phyloP scores from a whole-genome alignment of 805 yeast genomes.

The Lipomyces mesembrius region DNA sequence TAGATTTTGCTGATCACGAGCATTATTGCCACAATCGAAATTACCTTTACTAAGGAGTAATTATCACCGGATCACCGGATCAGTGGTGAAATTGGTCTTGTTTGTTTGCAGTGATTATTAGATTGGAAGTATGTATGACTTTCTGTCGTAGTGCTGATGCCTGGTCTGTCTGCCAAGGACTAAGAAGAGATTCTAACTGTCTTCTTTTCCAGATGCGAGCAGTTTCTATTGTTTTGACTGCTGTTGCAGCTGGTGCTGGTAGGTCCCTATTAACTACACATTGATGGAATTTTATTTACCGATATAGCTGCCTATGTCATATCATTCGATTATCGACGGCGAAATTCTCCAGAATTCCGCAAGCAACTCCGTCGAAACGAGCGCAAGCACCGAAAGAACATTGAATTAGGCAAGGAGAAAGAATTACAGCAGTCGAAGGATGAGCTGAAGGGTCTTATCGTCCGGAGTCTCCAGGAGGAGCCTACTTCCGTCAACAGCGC shows the following conservation, averaged over 20 bases:
- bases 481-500: slow-evolving; percentile 50
- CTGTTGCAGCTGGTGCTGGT: slow-evolving; percentile 26
- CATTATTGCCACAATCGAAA: not conserved
- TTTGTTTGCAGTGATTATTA: not conserved
- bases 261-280: slow-evolving; percentile 3
- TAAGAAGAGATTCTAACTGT: not conserved
- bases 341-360: slow-evolving; percentile 82
- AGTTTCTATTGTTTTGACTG: slow-evolving; percentile 9
- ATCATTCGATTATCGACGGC: slow-evolving; percentile 91
- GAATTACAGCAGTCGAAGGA: slow-evolving; percentile 61
- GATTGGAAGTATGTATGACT: not conserved
- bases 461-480: slow-evolving; percentile 64
- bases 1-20: not conserved
- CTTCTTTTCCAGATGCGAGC: slow-evolving; percentile 16
- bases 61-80: not conserved
- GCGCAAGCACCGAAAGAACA: slow-evolving; percentile 52
- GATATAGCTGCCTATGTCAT: slow-evolving; percentile 60
- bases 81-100: not conserved
- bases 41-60: not conserved
- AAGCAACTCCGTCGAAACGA: slow-evolving; percentile 67
- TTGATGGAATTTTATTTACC: not conserved
- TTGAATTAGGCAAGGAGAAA: slow-evolving; percentile 58
- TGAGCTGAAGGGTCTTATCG: slow-evolving; percentile 63
- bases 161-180: not conserved
- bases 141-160: not conserved